A percentile compares a stretch with the other conserved stretches of the same genome.
Evolutionary conservation across 352 stramenopile species (phyloP).

Genomic region (Phytophthora capsici): DNA sequence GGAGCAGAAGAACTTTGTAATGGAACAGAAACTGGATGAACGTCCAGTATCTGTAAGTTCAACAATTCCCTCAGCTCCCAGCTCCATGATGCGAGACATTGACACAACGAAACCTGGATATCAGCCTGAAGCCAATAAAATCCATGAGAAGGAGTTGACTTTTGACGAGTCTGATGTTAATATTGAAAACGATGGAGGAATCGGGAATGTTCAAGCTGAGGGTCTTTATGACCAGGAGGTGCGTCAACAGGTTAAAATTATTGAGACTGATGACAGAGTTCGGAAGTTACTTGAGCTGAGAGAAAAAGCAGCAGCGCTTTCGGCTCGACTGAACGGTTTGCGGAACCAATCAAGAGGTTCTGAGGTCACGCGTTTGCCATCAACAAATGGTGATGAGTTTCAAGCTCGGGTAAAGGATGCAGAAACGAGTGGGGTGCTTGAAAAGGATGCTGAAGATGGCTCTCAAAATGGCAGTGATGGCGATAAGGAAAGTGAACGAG

Average conservation of each 20-base stretch:
- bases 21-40: neutral
- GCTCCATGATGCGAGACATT: neutral
- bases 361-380: no score
- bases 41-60: neutral
- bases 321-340: constrained; percentile 27
- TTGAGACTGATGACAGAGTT: constrained; percentile 16
- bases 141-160: constrained; percentile 1
- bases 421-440: neutral
- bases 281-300: constrained; percentile 37
- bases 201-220: constrained; percentile 17
- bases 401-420: neutral
- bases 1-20: constrained; percentile 4
- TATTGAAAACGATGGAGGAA: constrained; percentile 27
- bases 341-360: constrained; percentile 2
- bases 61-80: neutral
- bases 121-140: neutral
- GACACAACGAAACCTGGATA: neutral
- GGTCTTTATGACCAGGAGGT: neutral
- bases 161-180: constrained; percentile 13
- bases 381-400: constrained; percentile 1
- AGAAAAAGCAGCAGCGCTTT: constrained; percentile 31
- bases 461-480: neutral
- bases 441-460: neutral
- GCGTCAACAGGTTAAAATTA: neutral
- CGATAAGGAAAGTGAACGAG: neutral